Evolutionary conservation across 305 asterid genomes (phyloP), one percentile per base, ranked within the genome.

Genomic region (Salvia sclarea): DNA sequence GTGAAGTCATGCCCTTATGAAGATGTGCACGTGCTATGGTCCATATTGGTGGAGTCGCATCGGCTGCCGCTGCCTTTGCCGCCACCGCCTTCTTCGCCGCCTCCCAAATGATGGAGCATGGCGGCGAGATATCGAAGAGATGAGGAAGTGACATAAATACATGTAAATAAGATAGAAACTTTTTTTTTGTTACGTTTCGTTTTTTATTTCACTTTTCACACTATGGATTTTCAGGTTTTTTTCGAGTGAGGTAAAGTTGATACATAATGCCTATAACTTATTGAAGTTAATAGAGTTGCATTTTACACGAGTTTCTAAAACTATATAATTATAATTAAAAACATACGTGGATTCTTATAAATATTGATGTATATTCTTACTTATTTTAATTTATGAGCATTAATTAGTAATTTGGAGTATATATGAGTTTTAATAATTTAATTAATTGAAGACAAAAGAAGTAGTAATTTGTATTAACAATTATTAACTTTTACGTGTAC

Each of bases 1-100:
- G 96, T 93, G 48, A 93, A 88, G 80, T 85, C 96, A 4, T 93
- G 98, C 79, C 97, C 90, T n/a, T 93, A 79, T 30, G 98, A 93
- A 79, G 98, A 93, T 25, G 98, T 93, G 52, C 97, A 90, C 65
- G 90, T 92, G 11, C 88, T 92, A 37, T 92, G 98, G 98, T 88
- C 98, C 16, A 92, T 92, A 76, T 64, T 92, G 74, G 95, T 93
- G 75, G 95, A 92, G 79, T 83, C 97, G 25, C 95, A 92, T 64
- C 89, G 83, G 25, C 91, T 75, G 18, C 79, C 95, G 10, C 75
- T 81, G 79, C 92, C 92, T 10, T 83, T 81, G 17, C 81, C 86
- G 28, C 87, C 82, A 20, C 91, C 75, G 22, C 80, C 91, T 7
- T 75, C 81, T 78, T 91, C 90, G 10, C 86, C 84, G 18, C 78